Evolutionary conservation across 805 yeast genomes (phyloP).

Genomic region (Sugiyamaella valdiviana): DNA sequence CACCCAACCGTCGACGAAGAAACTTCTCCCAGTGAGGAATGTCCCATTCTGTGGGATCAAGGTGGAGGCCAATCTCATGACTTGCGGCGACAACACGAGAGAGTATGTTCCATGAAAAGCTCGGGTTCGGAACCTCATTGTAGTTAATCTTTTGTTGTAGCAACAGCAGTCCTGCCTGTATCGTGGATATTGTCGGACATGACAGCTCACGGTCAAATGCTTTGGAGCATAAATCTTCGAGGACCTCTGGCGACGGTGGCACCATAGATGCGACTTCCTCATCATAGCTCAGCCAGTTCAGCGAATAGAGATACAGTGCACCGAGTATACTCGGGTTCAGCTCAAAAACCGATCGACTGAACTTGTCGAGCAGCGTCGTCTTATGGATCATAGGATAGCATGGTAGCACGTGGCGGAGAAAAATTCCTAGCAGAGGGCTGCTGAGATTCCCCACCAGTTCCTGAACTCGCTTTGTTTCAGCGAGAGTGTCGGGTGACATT

Average conservation of each 20-base stretch:
- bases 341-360: conserved; percentile 22
- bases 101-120: conserved; percentile 39
- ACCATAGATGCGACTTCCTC: conserved; percentile 17
- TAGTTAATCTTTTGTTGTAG: conserved; percentile 37
- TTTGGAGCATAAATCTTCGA: conserved; percentile 19
- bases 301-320: conserved; percentile 24
- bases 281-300: conserved; percentile 27
- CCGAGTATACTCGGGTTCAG: conserved; percentile 22
- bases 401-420: conserved; percentile 24
- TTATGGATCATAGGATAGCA: conserved; percentile 25
- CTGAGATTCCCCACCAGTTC: conserved; percentile 22
- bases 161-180: conserved; percentile 35
- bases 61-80: conserved; percentile 79
- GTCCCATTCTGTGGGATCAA: conserved; percentile 79
- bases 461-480: conserved; percentile 23
- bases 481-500: conserved; percentile 21
- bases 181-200: conserved; percentile 20
- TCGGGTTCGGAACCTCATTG: conserved; percentile 29
- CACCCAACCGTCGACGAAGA: conserved; percentile 71
- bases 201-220: conserved; percentile 21
- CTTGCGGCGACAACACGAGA: conserved; percentile 77
- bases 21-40: conserved; percentile 90
- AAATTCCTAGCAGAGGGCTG: conserved; percentile 20
- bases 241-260: conserved; percentile 17
- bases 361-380: conserved; percentile 24